Evolutionary conservation across 306 rosid genomes (phyloP).

Genomic region (Sindora glabra): DNA sequence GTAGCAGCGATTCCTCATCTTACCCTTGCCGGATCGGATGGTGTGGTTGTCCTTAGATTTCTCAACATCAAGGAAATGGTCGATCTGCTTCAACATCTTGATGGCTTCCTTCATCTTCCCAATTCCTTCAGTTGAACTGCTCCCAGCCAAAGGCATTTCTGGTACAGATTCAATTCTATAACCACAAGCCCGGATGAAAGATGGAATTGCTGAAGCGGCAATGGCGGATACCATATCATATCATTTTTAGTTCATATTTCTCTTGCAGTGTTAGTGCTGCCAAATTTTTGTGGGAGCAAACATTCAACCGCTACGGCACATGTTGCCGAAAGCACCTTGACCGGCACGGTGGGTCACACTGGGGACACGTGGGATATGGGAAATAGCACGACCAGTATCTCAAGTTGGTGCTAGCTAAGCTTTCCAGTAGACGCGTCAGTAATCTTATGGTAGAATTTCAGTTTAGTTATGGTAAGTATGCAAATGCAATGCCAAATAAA

Average conservation of each 20-base stretch:
- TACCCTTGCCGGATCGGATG: conserved; percentile 78
- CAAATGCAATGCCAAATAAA: too few relatives aligned
- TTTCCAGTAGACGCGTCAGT: too few relatives aligned
- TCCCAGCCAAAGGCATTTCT: conserved; percentile 60
- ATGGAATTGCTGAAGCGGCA: conserved; percentile 71
- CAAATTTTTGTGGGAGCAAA: conserved; percentile 93
- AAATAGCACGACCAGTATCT: conserved; percentile 90
- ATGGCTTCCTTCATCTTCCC: conserved; percentile 70
- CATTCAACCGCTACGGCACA: conserved; percentile 95
- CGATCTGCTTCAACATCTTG: conserved; percentile 59
- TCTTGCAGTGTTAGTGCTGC: conserved; percentile 85
- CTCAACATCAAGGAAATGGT: conserved; percentile 57
- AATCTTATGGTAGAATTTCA: too few relatives aligned
- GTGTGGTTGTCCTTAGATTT: conserved; percentile 66
- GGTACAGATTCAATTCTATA: conserved; percentile 68
- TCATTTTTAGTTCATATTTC: conserved; percentile 71
- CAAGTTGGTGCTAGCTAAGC: too few relatives aligned
- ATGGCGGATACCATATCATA: conserved; percentile 83
- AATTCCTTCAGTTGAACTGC: conserved; percentile 61
- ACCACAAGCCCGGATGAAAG: conserved; percentile 65
- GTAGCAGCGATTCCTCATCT: conserved; percentile 75
- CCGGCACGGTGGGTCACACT: conserved; percentile 95
- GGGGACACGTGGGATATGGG: conserved; percentile 86
- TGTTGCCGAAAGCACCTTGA: conserved; percentile 84
- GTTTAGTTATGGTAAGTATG: too few relatives aligned